These are phyloP conservation scores for Boletus reticuloceps DNA, from an alignment of 768 basidiomycete genomes.

Conservation along the genomic window DNA sequence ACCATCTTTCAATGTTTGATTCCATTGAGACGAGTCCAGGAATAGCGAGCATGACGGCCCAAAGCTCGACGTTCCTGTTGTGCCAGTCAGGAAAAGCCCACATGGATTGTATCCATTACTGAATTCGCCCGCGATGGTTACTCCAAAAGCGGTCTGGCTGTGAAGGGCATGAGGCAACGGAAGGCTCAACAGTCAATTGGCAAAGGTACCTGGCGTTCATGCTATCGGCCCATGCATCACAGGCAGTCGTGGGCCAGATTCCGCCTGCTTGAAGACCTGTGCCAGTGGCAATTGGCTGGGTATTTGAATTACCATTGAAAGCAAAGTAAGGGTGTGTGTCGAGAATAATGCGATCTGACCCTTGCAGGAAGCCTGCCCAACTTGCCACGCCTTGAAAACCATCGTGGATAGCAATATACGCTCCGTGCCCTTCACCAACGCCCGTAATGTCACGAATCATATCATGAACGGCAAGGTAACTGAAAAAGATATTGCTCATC, in stretches of 20 bases:
- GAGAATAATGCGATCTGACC: conserved; percentile 57
- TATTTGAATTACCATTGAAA: conserved; percentile 43
- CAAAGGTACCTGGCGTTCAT: conserved; percentile 43
- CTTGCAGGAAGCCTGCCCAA: conserved; percentile 53
- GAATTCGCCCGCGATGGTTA: conserved; percentile 77
- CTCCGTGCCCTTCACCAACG: conserved; percentile 59
- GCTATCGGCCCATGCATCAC: conserved; percentile 53
- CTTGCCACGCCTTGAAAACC: conserved; percentile 47
- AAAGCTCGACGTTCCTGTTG: conserved; percentile 25
- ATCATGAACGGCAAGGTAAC: conserved; percentile 57
- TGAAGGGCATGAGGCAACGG: conserved; percentile 1
- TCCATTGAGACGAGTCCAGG: conserved; percentile 52
- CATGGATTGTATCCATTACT: conserved; percentile 66
- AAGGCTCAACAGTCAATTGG: background rate
- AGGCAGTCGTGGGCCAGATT: conserved; percentile 49
- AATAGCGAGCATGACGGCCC: conserved; percentile 42
- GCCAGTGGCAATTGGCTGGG: conserved; percentile 33
- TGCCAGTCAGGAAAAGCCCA: conserved; percentile 47
- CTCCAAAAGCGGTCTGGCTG: conserved; percentile 57
- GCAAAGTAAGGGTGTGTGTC: conserved; percentile 73
- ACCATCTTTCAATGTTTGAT: conserved; percentile 48
- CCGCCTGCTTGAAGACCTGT: conserved; percentile 38
- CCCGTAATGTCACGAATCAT: conserved; percentile 75
- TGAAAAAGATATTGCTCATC: conserved; percentile 20
- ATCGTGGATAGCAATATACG: conserved; percentile 61